Conservation (phyloP, 371 early-diverging fungal species). For the Gilbertella persicaria region DNA sequence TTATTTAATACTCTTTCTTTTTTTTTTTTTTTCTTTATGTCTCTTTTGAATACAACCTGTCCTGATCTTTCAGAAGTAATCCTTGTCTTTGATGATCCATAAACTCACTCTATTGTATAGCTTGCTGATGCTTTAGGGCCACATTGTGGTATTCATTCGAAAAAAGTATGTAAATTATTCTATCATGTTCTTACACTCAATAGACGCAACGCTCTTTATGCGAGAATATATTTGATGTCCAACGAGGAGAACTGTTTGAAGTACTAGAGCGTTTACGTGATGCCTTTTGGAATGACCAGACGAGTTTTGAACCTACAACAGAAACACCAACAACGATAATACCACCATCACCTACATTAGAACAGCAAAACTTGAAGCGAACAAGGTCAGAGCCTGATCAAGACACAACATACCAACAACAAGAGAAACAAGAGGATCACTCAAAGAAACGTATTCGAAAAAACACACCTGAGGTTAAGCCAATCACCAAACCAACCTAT, state of each 20-base stretch:
- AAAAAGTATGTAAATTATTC: background rate
- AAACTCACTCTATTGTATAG: no score
- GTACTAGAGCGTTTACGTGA: constrained; percentile 18
- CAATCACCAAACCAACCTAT: background rate
- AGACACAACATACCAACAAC: background rate
- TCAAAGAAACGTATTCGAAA: background rate
- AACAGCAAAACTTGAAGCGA: background rate
- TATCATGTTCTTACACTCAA: background rate
- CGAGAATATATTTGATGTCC: constrained; percentile 31
- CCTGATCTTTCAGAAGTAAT: constrained; percentile 15
- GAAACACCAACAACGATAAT: background rate
- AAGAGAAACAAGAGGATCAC: background rate
- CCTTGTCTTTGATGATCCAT: no score
- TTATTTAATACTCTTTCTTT: constrained; percentile 1
- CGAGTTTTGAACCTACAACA: background rate
- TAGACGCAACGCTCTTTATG: constrained; percentile 18
- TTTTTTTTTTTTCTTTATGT: constrained; percentile 8
- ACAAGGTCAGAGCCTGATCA: background rate
- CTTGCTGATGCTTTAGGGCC: no score
- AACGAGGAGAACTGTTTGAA: constrained; percentile 25
- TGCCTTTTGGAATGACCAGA: constrained; percentile 19
- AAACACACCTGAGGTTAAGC: background rate
- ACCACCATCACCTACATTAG: background rate
- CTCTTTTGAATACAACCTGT: background rate
- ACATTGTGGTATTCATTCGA: background rate